Percentiles rank a stretch among this genome's conserved stretches.
Conservation (phyloP, 306 rosid genomes). For the Elaeagnus macrophylla region DNA sequence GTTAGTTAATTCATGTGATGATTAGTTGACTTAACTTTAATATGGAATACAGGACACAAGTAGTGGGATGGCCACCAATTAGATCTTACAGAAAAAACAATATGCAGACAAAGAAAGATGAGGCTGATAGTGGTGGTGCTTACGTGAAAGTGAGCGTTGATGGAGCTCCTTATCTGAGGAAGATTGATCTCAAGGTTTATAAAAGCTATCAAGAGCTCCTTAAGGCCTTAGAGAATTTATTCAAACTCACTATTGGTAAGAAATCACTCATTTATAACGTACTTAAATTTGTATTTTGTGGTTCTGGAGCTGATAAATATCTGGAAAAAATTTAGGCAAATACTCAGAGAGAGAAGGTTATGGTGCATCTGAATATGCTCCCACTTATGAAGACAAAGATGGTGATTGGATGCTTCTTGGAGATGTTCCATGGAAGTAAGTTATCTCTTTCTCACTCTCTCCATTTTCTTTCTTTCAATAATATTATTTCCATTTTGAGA, state of each 20-base stretch:
- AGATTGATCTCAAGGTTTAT: slow-evolving; percentile 60
- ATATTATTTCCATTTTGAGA: background rate
- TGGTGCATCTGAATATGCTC: slow-evolving; percentile 58
- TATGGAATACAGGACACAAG: slow-evolving; percentile 43
- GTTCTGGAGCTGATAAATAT: background rate
- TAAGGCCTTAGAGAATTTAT: slow-evolving; percentile 58
- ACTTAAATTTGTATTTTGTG: background rate
- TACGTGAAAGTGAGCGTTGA: slow-evolving; percentile 81
- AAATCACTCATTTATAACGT: background rate
- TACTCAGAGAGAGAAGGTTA: slow-evolving; percentile 69
- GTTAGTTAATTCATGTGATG: too few species aligned
- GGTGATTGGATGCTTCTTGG: slow-evolving; percentile 97
- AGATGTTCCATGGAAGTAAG: slow-evolving; percentile 92
- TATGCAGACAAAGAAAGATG: slow-evolving; percentile 35
- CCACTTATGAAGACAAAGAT: slow-evolving; percentile 78
- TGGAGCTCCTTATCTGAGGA: slow-evolving; percentile 83
- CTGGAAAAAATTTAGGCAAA: slow-evolving; percentile 26
- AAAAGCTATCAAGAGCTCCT: slow-evolving; percentile 59
- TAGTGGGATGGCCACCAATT: slow-evolving; percentile 95
- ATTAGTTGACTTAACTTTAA: too few species aligned
- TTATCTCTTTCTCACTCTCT: background rate
- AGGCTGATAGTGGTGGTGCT: slow-evolving; percentile 35
- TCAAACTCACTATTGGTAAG: slow-evolving; percentile 65
- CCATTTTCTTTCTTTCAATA: background rate
- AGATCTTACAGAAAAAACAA: slow-evolving; percentile 53